A percentile compares a stretch with the other conserved stretches of the same genome.
Evolutionary conservation across 768 basidiomycete genomes (phyloP).

Genomic region (Mycena albidolilacea): DNA sequence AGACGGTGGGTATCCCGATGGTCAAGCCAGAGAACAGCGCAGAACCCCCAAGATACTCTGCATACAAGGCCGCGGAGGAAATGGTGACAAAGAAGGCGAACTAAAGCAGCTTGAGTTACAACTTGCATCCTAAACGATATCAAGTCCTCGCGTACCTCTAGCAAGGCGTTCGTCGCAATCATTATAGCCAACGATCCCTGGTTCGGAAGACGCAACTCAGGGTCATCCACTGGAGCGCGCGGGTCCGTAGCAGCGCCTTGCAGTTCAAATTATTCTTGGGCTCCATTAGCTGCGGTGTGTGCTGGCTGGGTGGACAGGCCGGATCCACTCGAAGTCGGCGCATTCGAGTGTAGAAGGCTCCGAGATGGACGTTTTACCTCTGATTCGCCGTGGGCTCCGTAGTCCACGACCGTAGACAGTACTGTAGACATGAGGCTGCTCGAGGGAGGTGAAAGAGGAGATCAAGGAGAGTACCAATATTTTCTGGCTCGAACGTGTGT

Average conservation of each 20-base stretch:
- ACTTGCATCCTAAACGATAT: not conserved
- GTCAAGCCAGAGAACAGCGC: constrained; percentile 79
- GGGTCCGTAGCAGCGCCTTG: too few relatives aligned
- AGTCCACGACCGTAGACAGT: constrained; percentile 37
- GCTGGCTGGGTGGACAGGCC: not conserved
- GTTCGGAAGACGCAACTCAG: too few relatives aligned
- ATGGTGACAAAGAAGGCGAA: constrained; percentile 79
- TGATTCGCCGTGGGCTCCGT: constrained; percentile 26
- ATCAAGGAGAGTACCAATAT: too few relatives aligned
- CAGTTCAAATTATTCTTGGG: not conserved
- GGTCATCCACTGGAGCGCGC: too few relatives aligned
- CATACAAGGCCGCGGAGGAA: constrained; percentile 76
- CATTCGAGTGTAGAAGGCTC: constrained; percentile 20
- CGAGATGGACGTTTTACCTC: constrained; percentile 20
- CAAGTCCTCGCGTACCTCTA: not conserved
- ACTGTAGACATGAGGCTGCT: constrained; percentile 7
- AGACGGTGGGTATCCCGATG: constrained; percentile 77
- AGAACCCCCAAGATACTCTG: constrained; percentile 73
- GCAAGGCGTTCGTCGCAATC: too few relatives aligned
- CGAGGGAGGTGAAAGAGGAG: too few relatives aligned
- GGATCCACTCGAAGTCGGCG: constrained; percentile 19
- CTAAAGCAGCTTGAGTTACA: constrained; percentile 47
- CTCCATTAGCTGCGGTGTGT: too few relatives aligned
- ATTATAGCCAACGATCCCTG: too few relatives aligned
- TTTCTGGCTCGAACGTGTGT: too few relatives aligned